These are phyloP conservation scores for Galerina sulciceps DNA, from an alignment of 768 basidiomycete species.

Conservation along the genomic window DNA sequence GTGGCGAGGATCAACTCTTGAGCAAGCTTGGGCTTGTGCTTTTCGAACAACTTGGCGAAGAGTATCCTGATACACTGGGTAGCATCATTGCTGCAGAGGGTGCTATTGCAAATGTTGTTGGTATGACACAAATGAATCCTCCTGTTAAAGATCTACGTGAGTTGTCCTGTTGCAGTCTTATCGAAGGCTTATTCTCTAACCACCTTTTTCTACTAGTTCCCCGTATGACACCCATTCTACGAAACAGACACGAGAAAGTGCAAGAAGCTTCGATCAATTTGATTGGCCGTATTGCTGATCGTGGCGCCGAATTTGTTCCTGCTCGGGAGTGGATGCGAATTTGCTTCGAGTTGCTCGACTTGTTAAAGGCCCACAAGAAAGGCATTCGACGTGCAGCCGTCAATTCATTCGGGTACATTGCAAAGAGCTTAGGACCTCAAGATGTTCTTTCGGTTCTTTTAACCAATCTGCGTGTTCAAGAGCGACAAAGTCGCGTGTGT, in stretches of 20 bases:
- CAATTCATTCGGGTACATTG: slow-evolving; percentile 99
- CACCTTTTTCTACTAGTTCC: slow-evolving; percentile 65
- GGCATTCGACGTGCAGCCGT: slow-evolving; percentile 98
- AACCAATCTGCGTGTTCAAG: slow-evolving; percentile 97
- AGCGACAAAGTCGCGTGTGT: slow-evolving; percentile 98
- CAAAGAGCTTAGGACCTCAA: slow-evolving; percentile 98
- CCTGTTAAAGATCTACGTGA: slow-evolving; percentile 97
- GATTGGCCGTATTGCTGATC: slow-evolving; percentile 99
- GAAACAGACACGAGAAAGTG: slow-evolving; percentile 99
- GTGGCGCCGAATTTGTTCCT: slow-evolving; percentile 97
- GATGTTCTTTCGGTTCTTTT: slow-evolving; percentile 95
- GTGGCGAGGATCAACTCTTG: slow-evolving; percentile 93
- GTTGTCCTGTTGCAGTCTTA: slow-evolving; percentile 35
- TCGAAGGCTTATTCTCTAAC: background rate
- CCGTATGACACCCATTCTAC: slow-evolving; percentile 99
- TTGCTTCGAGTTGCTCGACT: slow-evolving; percentile 95
- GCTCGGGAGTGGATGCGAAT: slow-evolving; percentile 99
- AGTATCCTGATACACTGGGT: slow-evolving; percentile 98
- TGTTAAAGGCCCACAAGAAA: slow-evolving; percentile 99
- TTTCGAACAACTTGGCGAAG: slow-evolving; percentile 98
- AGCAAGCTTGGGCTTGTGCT: slow-evolving; percentile 96
- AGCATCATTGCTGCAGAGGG: slow-evolving; percentile 99
- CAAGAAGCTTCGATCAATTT: slow-evolving; percentile 99
- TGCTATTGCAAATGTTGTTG: slow-evolving; percentile 98
- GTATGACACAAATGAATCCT: slow-evolving; percentile 99